Evolutionary conservation across 2,329 filamentous ascomycete genomes (phyloP).

Genomic region (Leptodontidium sp.): DNA sequence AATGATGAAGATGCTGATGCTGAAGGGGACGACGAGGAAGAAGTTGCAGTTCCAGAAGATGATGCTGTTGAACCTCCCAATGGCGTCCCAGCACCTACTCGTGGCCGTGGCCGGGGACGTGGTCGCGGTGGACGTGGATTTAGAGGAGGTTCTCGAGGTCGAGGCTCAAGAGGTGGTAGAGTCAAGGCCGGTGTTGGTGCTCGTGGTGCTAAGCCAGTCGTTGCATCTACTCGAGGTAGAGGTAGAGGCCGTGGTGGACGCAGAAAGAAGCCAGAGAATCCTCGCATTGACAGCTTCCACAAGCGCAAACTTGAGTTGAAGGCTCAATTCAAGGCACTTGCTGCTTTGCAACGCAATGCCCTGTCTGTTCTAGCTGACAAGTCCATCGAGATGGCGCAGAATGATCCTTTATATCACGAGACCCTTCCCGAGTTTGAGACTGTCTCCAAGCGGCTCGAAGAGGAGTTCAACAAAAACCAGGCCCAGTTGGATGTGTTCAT

Average conservation of each 20-base stretch:
- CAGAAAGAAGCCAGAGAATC: slow-evolving; percentile 42
- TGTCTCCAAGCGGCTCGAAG: slow-evolving; percentile 36
- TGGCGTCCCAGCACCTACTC: slow-evolving; percentile 21
- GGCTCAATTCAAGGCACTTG: slow-evolving; percentile 41
- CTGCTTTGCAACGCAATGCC: slow-evolving; percentile 38
- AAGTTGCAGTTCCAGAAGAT: slow-evolving; percentile 16
- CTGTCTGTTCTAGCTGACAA: slow-evolving; percentile 42
- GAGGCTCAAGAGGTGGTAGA: slow-evolving; percentile 35
- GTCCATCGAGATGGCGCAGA: slow-evolving; percentile 37
- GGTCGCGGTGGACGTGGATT: slow-evolving; percentile 34
- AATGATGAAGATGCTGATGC: slow-evolving; percentile 16
- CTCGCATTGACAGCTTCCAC: slow-evolving; percentile 43
- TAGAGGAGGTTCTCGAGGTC: slow-evolving; percentile 30
- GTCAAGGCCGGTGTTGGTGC: slow-evolving; percentile 20
- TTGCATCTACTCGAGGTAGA: slow-evolving; percentile 25
- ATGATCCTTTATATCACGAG: slow-evolving; percentile 42
- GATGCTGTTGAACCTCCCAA: slow-evolving; percentile 12
- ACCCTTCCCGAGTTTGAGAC: slow-evolving; percentile 42
- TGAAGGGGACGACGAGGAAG: slow-evolving; percentile 7
- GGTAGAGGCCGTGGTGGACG: slow-evolving; percentile 38
- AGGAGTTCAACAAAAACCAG: slow-evolving; percentile 28
- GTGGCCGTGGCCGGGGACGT: slow-evolving; percentile 39
- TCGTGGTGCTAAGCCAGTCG: slow-evolving; percentile 23
- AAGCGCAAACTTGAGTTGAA: slow-evolving; percentile 42
- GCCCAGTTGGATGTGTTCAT: slow-evolving; percentile 3